Base-by-base conservation (phyloP, 2,329 filamentous ascomycete species). In the Alternaria tenuissima region DNA sequence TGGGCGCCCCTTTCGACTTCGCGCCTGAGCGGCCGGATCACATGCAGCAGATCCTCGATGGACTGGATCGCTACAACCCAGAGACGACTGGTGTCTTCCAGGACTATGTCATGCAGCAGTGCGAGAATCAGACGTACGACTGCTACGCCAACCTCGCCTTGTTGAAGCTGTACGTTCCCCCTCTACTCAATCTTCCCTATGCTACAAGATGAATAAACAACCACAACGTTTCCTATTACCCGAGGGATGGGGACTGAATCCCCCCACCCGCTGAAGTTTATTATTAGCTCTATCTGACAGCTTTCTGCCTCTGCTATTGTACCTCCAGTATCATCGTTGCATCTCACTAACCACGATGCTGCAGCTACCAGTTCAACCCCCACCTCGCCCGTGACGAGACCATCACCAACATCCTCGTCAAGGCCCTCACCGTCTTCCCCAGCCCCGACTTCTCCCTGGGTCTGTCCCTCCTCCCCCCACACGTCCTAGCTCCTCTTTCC, bases 151-250 rank as follows among this genome's bases (percentile, higher is more conserved):
- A 98, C 84, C 85, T 97, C 79, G 96, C 95, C 49, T 84, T 99
- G 67, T 80, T 99, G 82, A 99, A 99, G 85, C 87, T 99, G 95
- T 99, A 86, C 89, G 92, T 56, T 57, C 41, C 52, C 48, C 42
- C 28, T 39, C 16, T 22, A 52, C 63, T 46, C 28, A 11, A 57
- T 62, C 30, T 60, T 57, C 57, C 53, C 59, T 22, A 52, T 59
- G 55, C 73, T 69, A 55, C 72, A 86, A 92, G 91, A 96, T 94
- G 92, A 93, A 86, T 80, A 83, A 85, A 80, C 73, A 78, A 78
- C 83, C 88, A 82, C 81, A 90, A 96, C 92, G 93, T 97, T 97
- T 96, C 92, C 92, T 97, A 96, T 97, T 97, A 96, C 92, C 92
- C 93, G 96, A 81, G 81, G 82, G 83, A 80, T 81, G 82, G 82